Evolutionary conservation across 139 green algal species (phyloP), one percentile per base, ranked within the genome.

Genomic region (Chlorella sp.): DNA sequence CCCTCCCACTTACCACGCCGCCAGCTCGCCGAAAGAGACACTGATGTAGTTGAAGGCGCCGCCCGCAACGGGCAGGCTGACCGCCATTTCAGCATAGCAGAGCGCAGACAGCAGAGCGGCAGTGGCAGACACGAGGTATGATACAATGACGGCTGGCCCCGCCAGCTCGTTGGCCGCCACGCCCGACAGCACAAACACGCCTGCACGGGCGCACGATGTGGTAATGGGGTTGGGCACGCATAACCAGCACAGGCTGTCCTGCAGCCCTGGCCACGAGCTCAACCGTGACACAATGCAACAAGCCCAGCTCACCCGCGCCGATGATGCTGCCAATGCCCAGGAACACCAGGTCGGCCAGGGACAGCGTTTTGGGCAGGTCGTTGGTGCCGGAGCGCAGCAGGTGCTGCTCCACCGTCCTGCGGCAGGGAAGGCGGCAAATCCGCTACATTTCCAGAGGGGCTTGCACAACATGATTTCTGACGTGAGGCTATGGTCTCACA

Each of bases 41-140:
- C 69, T 26, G 23, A 97, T 88, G 88, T 97, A 98, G 72, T 93
- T 94, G 88, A 96, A 98, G 28, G 96, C 94, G 25, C 95, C 93
- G 1, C 96, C 96, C 1, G 95, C 74, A 20, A 78, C 68, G 21
- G 65, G 67, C 23, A 85, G 65, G 4, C 20, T n/a, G 5, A 78
- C 65, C 1, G 93, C 94, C 81, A 96, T 98, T 88, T 98, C 96
- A 12, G 92, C 79, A 86, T 98, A 98, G 78, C 89, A 94, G 34
- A 98, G 85, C 26, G 93, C 94, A 0, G 92, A 95, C 30, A 98
- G 88, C 75, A 97, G 78, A 23, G 95, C 94, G 1, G 95, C 95
- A 6, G 94, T 28, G 1, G 79, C 89, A 0, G 90, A 86, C 2
- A 96, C 13, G 3, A 87, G 44, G 74, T 94, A 97, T n/a, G 91